Evolutionary conservation across 2,329 filamentous ascomycete species (phyloP).

Genomic region (Xylaria sp.): DNA sequence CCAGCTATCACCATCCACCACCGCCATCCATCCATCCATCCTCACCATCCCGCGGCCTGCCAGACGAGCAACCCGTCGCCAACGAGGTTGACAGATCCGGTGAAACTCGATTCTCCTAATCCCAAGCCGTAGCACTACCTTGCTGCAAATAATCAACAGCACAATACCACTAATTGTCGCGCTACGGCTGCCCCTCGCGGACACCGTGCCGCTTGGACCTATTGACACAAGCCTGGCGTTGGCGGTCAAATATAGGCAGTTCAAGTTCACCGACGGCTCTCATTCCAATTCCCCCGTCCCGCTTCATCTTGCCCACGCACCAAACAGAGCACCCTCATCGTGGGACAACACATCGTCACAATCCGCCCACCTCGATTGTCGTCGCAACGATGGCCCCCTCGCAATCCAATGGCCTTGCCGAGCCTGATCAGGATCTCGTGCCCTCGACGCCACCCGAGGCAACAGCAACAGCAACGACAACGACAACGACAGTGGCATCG

Average conservation of each 20-base stretch:
- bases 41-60: constrained; percentile 3
- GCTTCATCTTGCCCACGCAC: not conserved
- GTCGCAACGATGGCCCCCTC: constrained; percentile 50
- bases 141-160: constrained; percentile 1
- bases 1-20: not conserved
- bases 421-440: constrained; percentile 40
- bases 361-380: constrained; percentile 31
- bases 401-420: constrained; percentile 45
- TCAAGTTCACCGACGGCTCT: not conserved
- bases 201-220: constrained; percentile 29
- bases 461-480: not conserved
- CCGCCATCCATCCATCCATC: not conserved
- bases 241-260: constrained; percentile 7
- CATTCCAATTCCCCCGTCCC: not conserved
- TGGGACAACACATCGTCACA: not conserved
- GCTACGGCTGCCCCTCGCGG: constrained; percentile 23
- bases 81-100: not conserved
- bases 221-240: constrained; percentile 8
- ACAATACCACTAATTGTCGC: not conserved
- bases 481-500: not conserved
- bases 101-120: not conserved
- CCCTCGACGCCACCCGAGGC: constrained; percentile 45
- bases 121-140: not conserved
- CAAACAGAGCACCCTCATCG: not conserved
- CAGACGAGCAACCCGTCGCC: not conserved